Conservation (phyloP, 2,329 filamentous ascomycete genomes). For the Paraphaeosphaeria sporulosa region DNA sequence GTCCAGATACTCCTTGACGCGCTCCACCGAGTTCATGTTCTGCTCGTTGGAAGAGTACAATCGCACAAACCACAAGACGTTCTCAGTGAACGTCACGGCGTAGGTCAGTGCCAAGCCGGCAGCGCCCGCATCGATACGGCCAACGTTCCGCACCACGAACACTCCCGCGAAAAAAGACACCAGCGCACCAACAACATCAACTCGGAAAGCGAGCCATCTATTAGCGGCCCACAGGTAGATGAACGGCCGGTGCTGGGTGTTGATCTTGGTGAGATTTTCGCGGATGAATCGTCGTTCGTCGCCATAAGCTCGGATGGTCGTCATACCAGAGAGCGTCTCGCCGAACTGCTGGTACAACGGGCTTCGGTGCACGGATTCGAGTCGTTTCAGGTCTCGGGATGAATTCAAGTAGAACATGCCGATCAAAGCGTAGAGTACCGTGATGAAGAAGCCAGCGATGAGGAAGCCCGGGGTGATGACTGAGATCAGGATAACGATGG, state of each 20-base stretch:
- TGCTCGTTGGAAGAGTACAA: conserved; percentile 96
- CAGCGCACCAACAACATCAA: conserved; percentile 87
- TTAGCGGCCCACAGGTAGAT: conserved; percentile 97
- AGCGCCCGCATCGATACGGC: conserved; percentile 85
- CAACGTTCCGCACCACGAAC: conserved; percentile 86
- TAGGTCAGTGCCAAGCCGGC: conserved; percentile 95
- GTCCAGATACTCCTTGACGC: conserved; percentile 95
- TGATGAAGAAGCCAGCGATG: conserved; percentile 86
- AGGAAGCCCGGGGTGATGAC: conserved; percentile 90
- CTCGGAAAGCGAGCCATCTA: conserved; percentile 92
- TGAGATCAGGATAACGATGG: conserved; percentile 87
- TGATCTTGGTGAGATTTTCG: conserved; percentile 87
- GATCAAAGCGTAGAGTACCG: conserved; percentile 79
- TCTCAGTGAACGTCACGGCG: conserved; percentile 95
- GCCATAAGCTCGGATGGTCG: conserved; percentile 95
- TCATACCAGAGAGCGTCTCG: conserved; percentile 92
- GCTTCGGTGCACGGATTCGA: conserved; percentile 93
- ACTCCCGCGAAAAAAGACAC: conserved; percentile 93
- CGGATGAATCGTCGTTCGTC: conserved; percentile 92
- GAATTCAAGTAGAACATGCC: conserved; percentile 88
- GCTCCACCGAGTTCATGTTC: conserved; percentile 99
- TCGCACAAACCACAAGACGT: conserved; percentile 93
- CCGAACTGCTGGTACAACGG: conserved; percentile 98
- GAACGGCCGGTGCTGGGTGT: conserved; percentile 90
- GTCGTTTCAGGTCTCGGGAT: conserved; percentile 92